Conservation (phyloP, 208 protist species). For the Angomonas ambiguus region DNA sequence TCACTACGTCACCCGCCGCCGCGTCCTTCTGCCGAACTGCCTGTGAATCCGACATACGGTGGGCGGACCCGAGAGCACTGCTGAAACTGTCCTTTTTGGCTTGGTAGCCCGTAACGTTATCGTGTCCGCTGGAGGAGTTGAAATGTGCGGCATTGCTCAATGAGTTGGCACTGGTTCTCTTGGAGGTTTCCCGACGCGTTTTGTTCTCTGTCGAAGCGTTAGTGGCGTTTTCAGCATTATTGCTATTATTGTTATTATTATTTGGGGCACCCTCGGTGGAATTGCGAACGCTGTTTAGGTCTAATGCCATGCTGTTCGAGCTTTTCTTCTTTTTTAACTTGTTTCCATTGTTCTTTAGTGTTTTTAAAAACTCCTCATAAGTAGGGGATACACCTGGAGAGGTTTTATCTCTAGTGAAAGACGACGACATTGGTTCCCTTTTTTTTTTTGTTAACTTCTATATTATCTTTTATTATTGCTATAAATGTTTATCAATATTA, state of each 20-base stretch:
- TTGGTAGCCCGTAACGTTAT: neutral
- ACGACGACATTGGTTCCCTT: neutral
- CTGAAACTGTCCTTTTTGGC: neutral
- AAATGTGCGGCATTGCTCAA: neutral
- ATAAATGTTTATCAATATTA: neutral
- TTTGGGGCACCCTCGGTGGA: neutral
- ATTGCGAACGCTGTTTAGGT: neutral
- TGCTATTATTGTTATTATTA: slow-evolving; percentile 1
- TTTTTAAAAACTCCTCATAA: neutral
- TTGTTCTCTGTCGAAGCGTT: neutral
- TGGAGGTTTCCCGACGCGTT: neutral
- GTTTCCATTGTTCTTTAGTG: neutral
- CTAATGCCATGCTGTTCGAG: neutral
- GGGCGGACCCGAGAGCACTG: neutral
- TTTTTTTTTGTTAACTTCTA: neutral
- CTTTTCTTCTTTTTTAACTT: neutral
- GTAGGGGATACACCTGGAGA: neutral
- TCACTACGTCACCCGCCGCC: neutral
- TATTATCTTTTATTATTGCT: neutral
- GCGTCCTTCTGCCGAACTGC: neutral
- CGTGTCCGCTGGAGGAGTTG: neutral
- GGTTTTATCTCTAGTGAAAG: neutral
- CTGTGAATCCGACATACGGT: no score
- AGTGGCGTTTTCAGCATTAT: neutral
- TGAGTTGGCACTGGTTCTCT: neutral